Evolutionary conservation across 2,329 filamentous ascomycete genomes (phyloP).

Genomic region (Verruconis gallopava): DNA sequence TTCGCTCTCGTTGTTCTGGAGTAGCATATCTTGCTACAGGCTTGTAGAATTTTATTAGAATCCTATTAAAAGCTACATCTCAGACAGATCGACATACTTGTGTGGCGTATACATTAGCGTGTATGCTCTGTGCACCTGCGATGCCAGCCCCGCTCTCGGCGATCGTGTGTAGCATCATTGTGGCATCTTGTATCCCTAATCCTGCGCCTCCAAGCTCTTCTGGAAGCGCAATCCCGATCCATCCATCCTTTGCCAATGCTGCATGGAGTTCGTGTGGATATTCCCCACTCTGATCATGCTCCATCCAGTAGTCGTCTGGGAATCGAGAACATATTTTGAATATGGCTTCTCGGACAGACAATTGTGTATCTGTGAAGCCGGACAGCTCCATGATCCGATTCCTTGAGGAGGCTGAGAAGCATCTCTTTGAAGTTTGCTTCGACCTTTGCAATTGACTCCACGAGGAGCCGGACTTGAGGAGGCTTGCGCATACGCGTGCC

Average conservation of each 20-base stretch:
- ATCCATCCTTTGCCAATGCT: constrained; percentile 60
- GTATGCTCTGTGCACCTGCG: constrained; percentile 48
- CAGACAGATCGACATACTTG: constrained; percentile 36
- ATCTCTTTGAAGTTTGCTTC: constrained; percentile 3
- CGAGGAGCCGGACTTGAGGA: no score
- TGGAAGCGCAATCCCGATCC: constrained; percentile 69
- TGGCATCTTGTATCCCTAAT: constrained; percentile 67
- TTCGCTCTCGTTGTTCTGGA: constrained; percentile 46
- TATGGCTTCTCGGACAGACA: constrained; percentile 60
- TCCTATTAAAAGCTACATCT: background rate
- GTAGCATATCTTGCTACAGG: constrained; percentile 61
- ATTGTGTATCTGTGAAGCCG: constrained; percentile 59
- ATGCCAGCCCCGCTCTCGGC: constrained; percentile 66
- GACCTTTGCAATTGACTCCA: no score
- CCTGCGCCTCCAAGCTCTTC: constrained; percentile 62
- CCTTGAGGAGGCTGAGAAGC: constrained; percentile 21
- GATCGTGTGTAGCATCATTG: constrained; percentile 79
- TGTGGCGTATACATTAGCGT: constrained; percentile 59
- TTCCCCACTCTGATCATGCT: constrained; percentile 54
- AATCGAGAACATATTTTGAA: constrained; percentile 56
- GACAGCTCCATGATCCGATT: constrained; percentile 53
- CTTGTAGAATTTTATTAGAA: constrained; percentile 11
- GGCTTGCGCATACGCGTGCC: no score
- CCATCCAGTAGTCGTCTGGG: constrained; percentile 64
- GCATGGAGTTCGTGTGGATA: constrained; percentile 68